A percentile compares a stretch with the other conserved stretches of the same genome.
Conservation (phyloP, 176 grass and related monocot genomes). For the Aegilops bicornis region DNA sequence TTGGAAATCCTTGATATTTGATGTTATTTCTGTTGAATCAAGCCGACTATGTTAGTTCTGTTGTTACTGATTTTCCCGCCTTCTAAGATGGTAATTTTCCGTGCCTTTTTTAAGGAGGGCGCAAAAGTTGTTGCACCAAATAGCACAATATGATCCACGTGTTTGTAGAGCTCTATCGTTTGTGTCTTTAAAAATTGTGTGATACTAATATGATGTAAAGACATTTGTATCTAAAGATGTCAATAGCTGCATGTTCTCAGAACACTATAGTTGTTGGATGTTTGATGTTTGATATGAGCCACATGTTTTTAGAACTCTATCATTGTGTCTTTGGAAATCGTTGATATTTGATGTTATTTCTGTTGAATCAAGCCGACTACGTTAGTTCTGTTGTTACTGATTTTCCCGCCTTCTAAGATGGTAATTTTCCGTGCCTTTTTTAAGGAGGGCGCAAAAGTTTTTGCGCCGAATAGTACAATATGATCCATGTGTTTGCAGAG, state of each 20-base stretch:
- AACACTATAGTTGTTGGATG: too few species aligned
- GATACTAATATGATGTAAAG: not conserved
- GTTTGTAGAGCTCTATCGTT: not conserved
- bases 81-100: not conserved
- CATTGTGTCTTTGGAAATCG: too few species aligned
- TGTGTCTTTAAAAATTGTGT: not conserved
- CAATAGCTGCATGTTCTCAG: too few species aligned
- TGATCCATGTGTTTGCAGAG: not conserved
- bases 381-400: not conserved
- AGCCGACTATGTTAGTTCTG: not conserved
- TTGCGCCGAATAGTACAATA: too few species aligned
- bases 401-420: too few species aligned
- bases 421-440: too few species aligned
- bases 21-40: not conserved
- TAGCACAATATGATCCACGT: not conserved
- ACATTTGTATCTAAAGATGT: too few species aligned
- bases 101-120: not conserved
- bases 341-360: too few species aligned
- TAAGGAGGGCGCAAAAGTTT: too few species aligned
- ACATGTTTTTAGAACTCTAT: too few species aligned
- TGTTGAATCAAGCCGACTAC: not conserved
- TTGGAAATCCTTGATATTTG: not conserved
- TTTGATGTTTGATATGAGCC: too few species aligned
- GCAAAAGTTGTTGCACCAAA: not conserved
- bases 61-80: not conserved